Evolutionary conservation across 805 yeast species (phyloP), one percentile per base, ranked within the genome.

Genomic region (Candida vaughaniae): DNA sequence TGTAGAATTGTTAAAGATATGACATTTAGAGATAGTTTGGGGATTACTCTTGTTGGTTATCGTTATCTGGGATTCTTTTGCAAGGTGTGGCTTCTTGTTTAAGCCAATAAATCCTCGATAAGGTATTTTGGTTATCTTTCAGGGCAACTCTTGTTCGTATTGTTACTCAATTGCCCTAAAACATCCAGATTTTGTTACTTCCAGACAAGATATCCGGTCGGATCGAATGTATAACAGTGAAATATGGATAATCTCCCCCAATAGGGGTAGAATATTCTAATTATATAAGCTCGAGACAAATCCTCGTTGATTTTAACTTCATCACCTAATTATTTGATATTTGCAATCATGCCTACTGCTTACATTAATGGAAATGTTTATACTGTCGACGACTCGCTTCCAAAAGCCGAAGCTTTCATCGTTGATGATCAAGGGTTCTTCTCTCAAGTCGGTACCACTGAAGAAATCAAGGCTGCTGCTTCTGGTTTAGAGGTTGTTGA

Each of bases 311-410:
- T 22, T 22, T 22, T 22, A 11, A 22, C 7, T 7, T 8, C 23
- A 22, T 22, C 23, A 22, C 23, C 11, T 11, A n/a, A n/a, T n/a
- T n/a, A n/a, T n/a, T n/a, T n/a, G n/a, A n/a, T n/a, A 25, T 14
- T n/a, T n/a, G n/a, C n/a, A n/a, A n/a, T n/a, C n/a, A 51, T 52
- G 56, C 25, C 52, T n/a, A 50, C 42, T 6, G 53, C 48, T 17
- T 50, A 48, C 28, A 46, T 49, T 38, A 52, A 52, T 33, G 55
- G 43, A 22, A 50, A 49, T 25, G 46, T 52, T 25, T 49, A 40
- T 34, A 50, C 55, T 25, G 43, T 47, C 19, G 45, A 38, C 25
- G 33, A 38, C 16, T 11, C 33, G 12, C 29, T 31, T n/a, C 41
- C 47, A 23, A 45, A 42, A 39, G 50, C 49, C 8, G 52, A 50